Evolutionary conservation across 805 yeast species (phyloP).

Genomic region (Metschnikowia vanudenii): DNA sequence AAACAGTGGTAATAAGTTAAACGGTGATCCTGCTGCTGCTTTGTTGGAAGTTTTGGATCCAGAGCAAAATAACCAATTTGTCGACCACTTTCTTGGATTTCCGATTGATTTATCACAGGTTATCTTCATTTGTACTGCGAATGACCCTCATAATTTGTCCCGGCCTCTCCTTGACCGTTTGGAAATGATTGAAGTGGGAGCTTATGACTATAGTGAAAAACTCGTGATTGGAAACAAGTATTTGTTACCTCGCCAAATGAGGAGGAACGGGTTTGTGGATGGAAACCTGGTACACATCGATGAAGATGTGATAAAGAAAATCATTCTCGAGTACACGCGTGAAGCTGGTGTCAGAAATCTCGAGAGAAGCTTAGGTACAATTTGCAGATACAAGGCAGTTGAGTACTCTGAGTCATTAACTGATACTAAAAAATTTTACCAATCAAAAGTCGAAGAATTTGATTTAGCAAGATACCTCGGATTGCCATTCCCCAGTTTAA

Average conservation of each 20-base stretch:
- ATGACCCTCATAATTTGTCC: slow-evolving; percentile 66
- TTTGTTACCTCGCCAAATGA: slow-evolving; percentile 72
- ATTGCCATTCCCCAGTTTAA: slow-evolving; percentile 46
- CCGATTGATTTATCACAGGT: slow-evolving; percentile 83
- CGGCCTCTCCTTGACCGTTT: slow-evolving; percentile 80
- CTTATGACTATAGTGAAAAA: slow-evolving; percentile 79
- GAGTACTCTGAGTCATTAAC: slow-evolving; percentile 47
- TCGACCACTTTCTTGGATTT: slow-evolving; percentile 82
- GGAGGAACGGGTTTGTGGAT: slow-evolving; percentile 59
- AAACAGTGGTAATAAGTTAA: slow-evolving; percentile 43
- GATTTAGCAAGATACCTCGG: slow-evolving; percentile 74
- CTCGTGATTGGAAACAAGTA: slow-evolving; percentile 65
- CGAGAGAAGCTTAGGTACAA: slow-evolving; percentile 70
- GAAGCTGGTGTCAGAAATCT: slow-evolving; percentile 85
- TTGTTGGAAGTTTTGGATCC: slow-evolving; percentile 86
- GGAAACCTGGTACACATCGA: slow-evolving; percentile 43
- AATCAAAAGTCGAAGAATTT: slow-evolving; percentile 43
- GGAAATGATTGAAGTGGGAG: slow-evolving; percentile 76
- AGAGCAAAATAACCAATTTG: slow-evolving; percentile 74
- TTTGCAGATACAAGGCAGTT: slow-evolving; percentile 82
- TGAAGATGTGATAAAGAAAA: slow-evolving; percentile 54
- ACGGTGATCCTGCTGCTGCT: slow-evolving; percentile 91
- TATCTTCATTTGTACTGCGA: slow-evolving; percentile 83
- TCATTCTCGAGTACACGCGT: slow-evolving; percentile 70
- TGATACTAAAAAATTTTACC: slow-evolving; percentile 24